Conservation (phyloP, 202 grass and related monocot species). For the Bolboschoenoplectus hybrid region DNA sequence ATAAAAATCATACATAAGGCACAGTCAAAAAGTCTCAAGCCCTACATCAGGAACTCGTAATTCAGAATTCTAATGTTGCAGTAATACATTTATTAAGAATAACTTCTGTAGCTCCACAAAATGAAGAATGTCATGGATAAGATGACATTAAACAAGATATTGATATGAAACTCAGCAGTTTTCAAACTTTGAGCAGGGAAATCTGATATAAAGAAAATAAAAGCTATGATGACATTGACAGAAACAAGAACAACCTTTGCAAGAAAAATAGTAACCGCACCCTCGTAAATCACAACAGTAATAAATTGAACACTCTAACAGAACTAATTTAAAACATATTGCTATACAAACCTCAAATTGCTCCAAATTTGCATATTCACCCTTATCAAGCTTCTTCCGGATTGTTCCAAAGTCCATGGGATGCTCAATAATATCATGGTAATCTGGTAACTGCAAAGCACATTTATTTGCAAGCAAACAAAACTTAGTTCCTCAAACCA, state of each 20-base stretch:
- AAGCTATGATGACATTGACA: background rate
- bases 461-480: slow-evolving; percentile 45
- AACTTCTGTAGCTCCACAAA: background rate
- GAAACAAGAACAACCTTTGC: background rate
- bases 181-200: background rate
- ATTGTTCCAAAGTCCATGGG: slow-evolving; percentile 92
- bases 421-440: slow-evolving; percentile 91
- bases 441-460: slow-evolving; percentile 78
- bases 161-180: background rate
- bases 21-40: background rate
- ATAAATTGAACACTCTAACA: background rate
- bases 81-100: background rate
- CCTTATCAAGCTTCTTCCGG: slow-evolving; percentile 70
- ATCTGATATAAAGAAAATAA: background rate
- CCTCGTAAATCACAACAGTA: background rate
- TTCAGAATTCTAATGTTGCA: background rate
- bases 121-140: background rate
- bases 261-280: background rate
- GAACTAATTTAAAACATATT: background rate
- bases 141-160: background rate
- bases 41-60: background rate
- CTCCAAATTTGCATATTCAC: slow-evolving; percentile 64
- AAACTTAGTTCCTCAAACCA: slow-evolving; percentile 29
- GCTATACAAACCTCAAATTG: slow-evolving; percentile 76
- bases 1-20: background rate